These are phyloP conservation scores for Malassezia furfur DNA, from an alignment of 1,284 basidiomycete species.

Conservation along the genomic window DNA sequence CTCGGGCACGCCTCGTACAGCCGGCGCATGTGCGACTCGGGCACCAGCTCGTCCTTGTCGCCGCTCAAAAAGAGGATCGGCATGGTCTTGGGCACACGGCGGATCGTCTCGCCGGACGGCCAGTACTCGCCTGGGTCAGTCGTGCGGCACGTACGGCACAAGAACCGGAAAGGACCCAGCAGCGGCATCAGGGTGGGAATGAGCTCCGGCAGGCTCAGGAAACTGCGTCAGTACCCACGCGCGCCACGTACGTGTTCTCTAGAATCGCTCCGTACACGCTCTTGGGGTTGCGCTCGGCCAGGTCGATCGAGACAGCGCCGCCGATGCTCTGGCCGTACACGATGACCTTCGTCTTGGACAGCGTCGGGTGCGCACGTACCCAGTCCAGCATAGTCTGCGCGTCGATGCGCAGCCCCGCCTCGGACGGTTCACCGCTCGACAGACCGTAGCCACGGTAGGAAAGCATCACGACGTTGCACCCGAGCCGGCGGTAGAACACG, in stretches of 20 bases:
- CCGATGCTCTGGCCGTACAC: slow-evolving; percentile 91
- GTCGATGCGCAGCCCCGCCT: slow-evolving; percentile 67
- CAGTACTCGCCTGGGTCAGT: slow-evolving; percentile 59
- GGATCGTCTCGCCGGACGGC: slow-evolving; percentile 67
- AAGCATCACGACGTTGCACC: slow-evolving; percentile 79
- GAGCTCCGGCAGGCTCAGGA: slow-evolving; percentile 40
- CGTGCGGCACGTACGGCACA: slow-evolving; percentile 54
- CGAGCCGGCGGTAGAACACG: slow-evolving; percentile 71
- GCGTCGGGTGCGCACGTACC: slow-evolving; percentile 59
- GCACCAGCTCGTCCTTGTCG: slow-evolving; percentile 70
- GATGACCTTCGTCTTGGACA: slow-evolving; percentile 53
- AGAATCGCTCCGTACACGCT: slow-evolving; percentile 63
- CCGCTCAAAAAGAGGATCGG: slow-evolving; percentile 82
- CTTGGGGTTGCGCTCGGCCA: slow-evolving; percentile 67
- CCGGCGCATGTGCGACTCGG: slow-evolving; percentile 69
- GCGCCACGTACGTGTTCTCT: slow-evolving; percentile 58
- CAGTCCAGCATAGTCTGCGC: slow-evolving; percentile 66
- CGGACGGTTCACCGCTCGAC: slow-evolving; percentile 71
- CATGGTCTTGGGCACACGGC: slow-evolving; percentile 59
- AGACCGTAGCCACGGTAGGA: slow-evolving; percentile 83
- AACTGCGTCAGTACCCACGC: slow-evolving; percentile 17
- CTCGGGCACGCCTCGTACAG: slow-evolving; percentile 57
- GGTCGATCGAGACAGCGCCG: slow-evolving; percentile 84
- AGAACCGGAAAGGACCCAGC: slow-evolving; percentile 65
- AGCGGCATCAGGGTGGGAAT: slow-evolving; percentile 67